Evolutionary conservation across 768 basidiomycete genomes (phyloP).

Genomic region (Mycena alexandri): DNA sequence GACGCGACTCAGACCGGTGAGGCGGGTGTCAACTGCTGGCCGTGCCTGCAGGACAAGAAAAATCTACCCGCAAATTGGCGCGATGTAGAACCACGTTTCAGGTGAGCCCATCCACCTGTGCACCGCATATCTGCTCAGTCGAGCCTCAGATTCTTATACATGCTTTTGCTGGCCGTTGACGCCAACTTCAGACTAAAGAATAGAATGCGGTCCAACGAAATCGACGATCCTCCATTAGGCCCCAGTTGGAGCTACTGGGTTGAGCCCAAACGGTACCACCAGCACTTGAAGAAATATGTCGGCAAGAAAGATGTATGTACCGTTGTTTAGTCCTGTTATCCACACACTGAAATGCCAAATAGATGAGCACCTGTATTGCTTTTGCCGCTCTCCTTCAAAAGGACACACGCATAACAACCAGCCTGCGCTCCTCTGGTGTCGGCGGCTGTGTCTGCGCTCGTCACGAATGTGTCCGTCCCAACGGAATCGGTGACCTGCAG

Average conservation of each 20-base stretch:
- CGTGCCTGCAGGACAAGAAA: constrained; percentile 34
- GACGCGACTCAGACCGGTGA: constrained; percentile 23
- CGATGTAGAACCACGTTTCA: neutral
- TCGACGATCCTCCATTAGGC: neutral
- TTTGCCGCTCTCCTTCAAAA: neutral
- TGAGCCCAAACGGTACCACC: neutral
- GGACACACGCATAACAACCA: neutral
- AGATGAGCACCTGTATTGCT: constrained; percentile 5
- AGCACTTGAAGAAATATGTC: constrained; percentile 7
- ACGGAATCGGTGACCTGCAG: no score
- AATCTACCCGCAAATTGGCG: constrained; percentile 36
- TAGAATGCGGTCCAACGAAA: neutral
- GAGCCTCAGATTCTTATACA: constrained; percentile 10
- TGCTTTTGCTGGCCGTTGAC: neutral
- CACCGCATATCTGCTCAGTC: no score
- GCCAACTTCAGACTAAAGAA: constrained; percentile 8
- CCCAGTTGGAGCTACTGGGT: constrained; percentile 6
- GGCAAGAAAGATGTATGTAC: constrained; percentile 1
- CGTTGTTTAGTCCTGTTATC: neutral
- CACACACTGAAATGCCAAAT: neutral
- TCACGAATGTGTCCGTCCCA: no score
- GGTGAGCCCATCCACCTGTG: constrained; percentile 6
- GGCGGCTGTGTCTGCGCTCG: no score
- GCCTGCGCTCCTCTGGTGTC: neutral
- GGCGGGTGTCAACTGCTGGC: constrained; percentile 35